Percentiles rank a stretch among this genome's conserved stretches.
Evolutionary conservation across 768 basidiomycete species (phyloP).

Genomic region (Tylopilus plumbeoviolaceoides): DNA sequence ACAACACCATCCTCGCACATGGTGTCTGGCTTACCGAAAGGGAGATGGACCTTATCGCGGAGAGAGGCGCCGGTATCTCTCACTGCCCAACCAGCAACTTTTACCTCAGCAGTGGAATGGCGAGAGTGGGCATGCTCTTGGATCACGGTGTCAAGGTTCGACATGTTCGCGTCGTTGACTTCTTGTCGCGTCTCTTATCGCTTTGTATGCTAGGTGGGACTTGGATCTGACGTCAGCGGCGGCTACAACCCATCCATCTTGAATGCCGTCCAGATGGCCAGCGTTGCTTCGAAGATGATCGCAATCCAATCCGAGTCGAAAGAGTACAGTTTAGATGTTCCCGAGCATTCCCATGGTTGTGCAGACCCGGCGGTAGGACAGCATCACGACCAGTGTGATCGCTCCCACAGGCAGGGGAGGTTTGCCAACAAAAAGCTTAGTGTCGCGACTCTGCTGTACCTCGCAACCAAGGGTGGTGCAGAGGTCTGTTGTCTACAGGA

Average conservation of each 20-base stretch:
- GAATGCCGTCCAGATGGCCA: conserved; percentile 65
- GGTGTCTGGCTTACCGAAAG: conserved; percentile 72
- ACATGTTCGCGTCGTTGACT: neutral
- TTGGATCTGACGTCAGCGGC: conserved; percentile 93
- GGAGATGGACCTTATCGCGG: conserved; percentile 70
- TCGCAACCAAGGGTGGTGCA: conserved; percentile 92
- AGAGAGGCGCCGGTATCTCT: conserved; percentile 68
- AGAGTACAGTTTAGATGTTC: neutral
- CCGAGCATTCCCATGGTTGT: neutral
- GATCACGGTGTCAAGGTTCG: conserved; percentile 83
- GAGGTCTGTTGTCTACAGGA: conserved; percentile 68
- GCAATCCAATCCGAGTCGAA: conserved; percentile 41
- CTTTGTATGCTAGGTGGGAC: conserved; percentile 58
- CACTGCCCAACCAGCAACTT: conserved; percentile 97
- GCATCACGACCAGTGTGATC: neutral
- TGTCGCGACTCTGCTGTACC: conserved; percentile 74
- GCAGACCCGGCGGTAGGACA: neutral
- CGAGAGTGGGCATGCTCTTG: conserved; percentile 72
- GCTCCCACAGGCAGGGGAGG: conserved; percentile 4
- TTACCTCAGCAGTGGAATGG: conserved; percentile 82
- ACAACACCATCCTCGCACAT: conserved; percentile 85
- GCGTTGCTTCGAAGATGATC: conserved; percentile 76
- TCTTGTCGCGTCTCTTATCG: conserved; percentile 2
- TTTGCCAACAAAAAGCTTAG: conserved; percentile 64
- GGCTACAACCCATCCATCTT: conserved; percentile 83